Evolutionary conservation across 306 rosid genomes (phyloP).

Genomic region (Cucurbita moschata): DNA sequence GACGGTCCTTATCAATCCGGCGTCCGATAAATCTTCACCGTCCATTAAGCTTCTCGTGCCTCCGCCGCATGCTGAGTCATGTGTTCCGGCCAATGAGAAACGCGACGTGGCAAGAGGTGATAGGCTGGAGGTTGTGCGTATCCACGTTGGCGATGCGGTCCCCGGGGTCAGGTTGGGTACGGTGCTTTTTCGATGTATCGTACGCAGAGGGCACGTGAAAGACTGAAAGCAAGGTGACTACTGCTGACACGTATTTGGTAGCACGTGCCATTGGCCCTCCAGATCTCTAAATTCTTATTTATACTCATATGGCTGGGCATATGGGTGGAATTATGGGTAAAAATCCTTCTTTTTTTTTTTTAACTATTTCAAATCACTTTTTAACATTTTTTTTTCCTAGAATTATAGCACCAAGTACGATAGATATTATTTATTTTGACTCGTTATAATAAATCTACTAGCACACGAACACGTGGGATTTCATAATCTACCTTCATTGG

Average conservation of each 20-base stretch:
- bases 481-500: no score
- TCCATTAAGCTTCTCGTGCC: background rate
- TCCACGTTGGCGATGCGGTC: conserved; percentile 1
- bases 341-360: background rate
- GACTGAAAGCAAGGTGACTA: background rate
- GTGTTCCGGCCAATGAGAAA: background rate
- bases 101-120: background rate
- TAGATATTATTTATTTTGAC: no score
- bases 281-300: background rate
- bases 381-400: no score
- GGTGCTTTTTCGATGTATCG: background rate
- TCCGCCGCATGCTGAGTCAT: background rate
- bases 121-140: background rate
- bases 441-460: no score
- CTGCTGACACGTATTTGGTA: background rate
- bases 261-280: background rate
- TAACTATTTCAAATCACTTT: no score
- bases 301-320: background rate
- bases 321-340: background rate
- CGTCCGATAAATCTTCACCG: background rate
- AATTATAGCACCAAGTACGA: no score
- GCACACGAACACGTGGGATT: no score
- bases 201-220: conserved; percentile 1
- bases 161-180: background rate
- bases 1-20: background rate